Evolutionary conservation across 129 eudicot genomes (phyloP).

Genomic region (Pittosporum tobira): DNA sequence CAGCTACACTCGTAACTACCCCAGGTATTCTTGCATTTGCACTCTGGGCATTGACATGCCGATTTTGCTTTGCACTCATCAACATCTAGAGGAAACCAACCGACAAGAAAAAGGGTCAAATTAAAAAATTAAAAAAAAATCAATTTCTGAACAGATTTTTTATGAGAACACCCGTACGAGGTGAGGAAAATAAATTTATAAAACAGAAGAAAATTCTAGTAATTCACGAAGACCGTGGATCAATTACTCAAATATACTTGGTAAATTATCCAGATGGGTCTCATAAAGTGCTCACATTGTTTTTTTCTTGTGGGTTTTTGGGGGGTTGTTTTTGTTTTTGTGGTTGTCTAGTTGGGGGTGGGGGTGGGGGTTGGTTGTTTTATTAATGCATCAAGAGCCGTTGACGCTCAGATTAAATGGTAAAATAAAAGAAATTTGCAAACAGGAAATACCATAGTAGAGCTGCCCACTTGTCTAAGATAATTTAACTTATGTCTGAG

Average conservation of each 20-base stretch:
- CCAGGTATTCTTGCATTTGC: conserved; percentile 96
- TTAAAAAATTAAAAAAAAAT: too few species aligned
- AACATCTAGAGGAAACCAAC: conserved; percentile 44
- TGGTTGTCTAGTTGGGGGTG: too few species aligned
- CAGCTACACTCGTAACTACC: conserved; percentile 94
- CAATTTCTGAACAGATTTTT: too few species aligned
- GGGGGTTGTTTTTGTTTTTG: too few species aligned
- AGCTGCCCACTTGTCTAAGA: too few species aligned
- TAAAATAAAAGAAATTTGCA: too few species aligned
- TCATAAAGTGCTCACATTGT: background rate
- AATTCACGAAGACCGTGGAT: background rate
- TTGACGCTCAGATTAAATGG: too few species aligned
- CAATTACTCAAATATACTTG: background rate
- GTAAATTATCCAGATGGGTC: background rate
- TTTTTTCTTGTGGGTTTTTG: too few species aligned
- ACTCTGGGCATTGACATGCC: conserved; percentile 79
- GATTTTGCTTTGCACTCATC: conserved; percentile 83
- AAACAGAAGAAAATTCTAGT: background rate
- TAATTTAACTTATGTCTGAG: too few species aligned
- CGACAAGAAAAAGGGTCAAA: conserved; percentile 1
- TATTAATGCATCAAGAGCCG: too few species aligned
- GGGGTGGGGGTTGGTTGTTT: too few species aligned
- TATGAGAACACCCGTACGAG: background rate
- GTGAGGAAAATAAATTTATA: background rate
- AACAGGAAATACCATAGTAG: too few species aligned